Evolutionary conservation across 2,329 filamentous ascomycete species (phyloP).

Genomic region (Xylogone sp.): DNA sequence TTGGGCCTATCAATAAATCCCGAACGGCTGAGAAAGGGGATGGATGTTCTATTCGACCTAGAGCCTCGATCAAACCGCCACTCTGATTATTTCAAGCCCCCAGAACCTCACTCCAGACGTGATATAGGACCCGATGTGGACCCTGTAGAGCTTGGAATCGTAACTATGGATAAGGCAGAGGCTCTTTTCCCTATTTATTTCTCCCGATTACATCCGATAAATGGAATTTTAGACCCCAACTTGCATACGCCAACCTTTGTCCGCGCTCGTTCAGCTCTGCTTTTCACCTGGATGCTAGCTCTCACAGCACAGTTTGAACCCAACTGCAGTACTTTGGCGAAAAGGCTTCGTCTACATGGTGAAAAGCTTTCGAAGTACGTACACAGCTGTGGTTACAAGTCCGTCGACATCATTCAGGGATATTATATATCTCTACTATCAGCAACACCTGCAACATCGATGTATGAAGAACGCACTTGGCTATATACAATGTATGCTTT

Average conservation of each 20-base stretch:
- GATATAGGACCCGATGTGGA: conserved; percentile 26
- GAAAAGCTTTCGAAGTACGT: conserved; percentile 26
- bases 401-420: conserved; percentile 28
- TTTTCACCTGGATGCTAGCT: conserved; percentile 30
- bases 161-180: conserved; percentile 25
- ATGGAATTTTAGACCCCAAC: conserved; percentile 27
- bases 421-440: conserved; percentile 16
- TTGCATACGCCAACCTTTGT: conserved; percentile 26
- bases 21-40: neutral
- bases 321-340: conserved; percentile 17
- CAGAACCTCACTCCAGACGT: neutral
- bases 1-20: conserved; percentile 7
- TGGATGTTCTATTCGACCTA: neutral
- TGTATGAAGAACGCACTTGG: conserved; percentile 26
- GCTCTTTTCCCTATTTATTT: conserved; percentile 28
- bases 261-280: conserved; percentile 21
- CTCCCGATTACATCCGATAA: conserved; percentile 23
- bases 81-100: neutral
- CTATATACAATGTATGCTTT: conserved; percentile 28
- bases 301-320: conserved; percentile 27
- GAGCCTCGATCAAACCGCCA: neutral
- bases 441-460: conserved; percentile 21
- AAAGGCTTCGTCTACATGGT: conserved; percentile 23
- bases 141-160: conserved; percentile 25
- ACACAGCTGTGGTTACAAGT: conserved; percentile 25